Base-by-base conservation (phyloP, 805 yeast genomes). In the Torulaspora microellipsoides region DNA sequence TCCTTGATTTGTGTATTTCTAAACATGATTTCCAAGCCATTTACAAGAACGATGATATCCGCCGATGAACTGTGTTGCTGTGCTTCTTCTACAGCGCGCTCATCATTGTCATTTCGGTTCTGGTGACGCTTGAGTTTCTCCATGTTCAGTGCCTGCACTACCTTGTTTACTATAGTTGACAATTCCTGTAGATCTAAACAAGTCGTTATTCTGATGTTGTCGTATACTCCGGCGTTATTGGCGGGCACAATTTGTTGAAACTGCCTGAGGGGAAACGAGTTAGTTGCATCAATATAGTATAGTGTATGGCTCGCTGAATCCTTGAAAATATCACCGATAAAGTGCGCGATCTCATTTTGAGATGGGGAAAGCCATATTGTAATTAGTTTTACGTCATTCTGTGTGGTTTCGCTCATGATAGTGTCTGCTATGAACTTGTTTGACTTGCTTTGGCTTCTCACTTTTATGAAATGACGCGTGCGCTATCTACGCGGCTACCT, bases 241-340 rank as follows among this genome's bases (percentile, higher is more conserved):
- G 52, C 53, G 13, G 54, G 47, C n/a, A 59, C 38, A 10, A 48
- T 12, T 25, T 45, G 38, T 32, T 58, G 57, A 33, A 64, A 55
- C 15, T 56, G 52, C 2, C 17, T 15, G 3, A 62, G 20, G 11
- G 68, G 68, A 42, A 64, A 64, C 9, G 64, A 51, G 35, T 53
- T 59, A 7, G 55, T 55, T 6, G 65, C 56, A 44, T 58, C 64
- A n/a, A 64, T 49, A 42, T 49, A 64, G 39, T 59, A 59, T n/a
- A 64, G 36, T 30, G 40, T 34, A 33, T 35, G 34, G n/a, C 42
- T 41, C n/a, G 32, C 14, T n/a, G 28, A 23, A 12, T 36, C 35
- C 12, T 31, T 20, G 27, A 51, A 38, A 4, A 32, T 34, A n/a
- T 30, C 30, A n/a, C 40, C 27, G 14, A 53, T 45, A 15, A 43